Base-by-base conservation (phyloP, 2,329 filamentous ascomycete genomes). In the Chalaropsis thielavioides region DNA sequence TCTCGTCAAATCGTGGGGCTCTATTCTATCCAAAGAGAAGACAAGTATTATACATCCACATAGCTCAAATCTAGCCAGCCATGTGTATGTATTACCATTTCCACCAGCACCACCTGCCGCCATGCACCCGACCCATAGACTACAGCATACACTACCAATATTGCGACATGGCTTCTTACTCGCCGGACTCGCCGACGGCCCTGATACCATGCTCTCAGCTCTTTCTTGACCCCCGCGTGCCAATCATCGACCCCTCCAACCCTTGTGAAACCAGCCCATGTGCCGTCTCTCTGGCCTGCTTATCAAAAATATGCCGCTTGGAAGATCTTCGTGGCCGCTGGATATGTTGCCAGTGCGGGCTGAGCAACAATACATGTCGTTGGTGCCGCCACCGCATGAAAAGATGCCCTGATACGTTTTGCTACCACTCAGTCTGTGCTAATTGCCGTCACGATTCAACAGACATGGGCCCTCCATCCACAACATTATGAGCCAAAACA, bases 81-180 rank as follows among this genome's bases (percentile, higher is more conserved):
- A 82, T 82, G 80, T 82, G 80, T 69, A 76, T 74, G 67, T 78
- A 77, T 71, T 77, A 78, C 68, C 78, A 78, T 69, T 73, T 80
- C 51, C 79, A 82, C 69, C 76, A 80, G 70, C 80, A 82, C 69
- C 80, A 80, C 68, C 69, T 76, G 38, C 70, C 73, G 27, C 76
- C 78, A 5, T 81, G 78, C 69, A 68, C 68, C 17, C 74, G 74
- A 7, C 72, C 73, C 35, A 71, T 79, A 62, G 74, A 76, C 64
- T 76, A 76, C 66, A 71, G 72, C 11, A 70, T 75, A 44, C 74
- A 77, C 69, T 81, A 80, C 71, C 71, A 71, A 31, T 80, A 76
- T 70, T 81, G 79, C 68, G 51, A 61, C 38, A 40, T 61, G 31
- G 65, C 64, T 10, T 44, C 51, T 22, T 58, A 61, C 62, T 56